These are phyloP conservation scores for Tulasnella sp. DNA, from an alignment of 768 basidiomycete genomes.

Conservation along the genomic window DNA sequence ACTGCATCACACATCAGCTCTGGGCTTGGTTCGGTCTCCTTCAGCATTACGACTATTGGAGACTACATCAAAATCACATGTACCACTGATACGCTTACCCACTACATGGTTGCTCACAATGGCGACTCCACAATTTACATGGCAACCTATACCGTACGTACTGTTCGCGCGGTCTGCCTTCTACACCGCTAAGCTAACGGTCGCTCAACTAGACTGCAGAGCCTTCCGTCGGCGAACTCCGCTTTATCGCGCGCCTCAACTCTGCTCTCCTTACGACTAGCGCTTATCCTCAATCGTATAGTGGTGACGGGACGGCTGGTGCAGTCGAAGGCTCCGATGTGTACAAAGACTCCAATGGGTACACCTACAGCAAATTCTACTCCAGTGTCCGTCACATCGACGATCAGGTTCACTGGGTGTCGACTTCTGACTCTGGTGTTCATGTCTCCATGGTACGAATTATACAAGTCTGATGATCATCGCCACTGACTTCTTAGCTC, in stretches of 20 bases:
- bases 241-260: conserved; percentile 36
- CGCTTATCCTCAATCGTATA: conserved; percentile 24
- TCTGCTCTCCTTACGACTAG: conserved; percentile 27
- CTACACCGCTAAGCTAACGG: background rate
- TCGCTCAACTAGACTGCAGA: conserved; percentile 18
- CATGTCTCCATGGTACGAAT: conserved; percentile 5
- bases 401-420: conserved; percentile 41
- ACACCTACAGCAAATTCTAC: conserved; percentile 36
- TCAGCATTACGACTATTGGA: background rate
- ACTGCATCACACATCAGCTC: background rate
- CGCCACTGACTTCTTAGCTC: too few species aligned
- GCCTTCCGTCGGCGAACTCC: conserved; percentile 33
- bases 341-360: conserved; percentile 30
- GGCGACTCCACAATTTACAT: conserved; percentile 37
- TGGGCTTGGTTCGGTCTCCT: background rate
- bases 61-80: conserved; percentile 1
- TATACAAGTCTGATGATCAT: too few species aligned
- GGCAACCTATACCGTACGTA: conserved; percentile 27
- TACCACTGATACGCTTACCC: conserved; percentile 22
- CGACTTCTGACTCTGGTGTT: conserved; percentile 35
- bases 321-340: conserved; percentile 42
- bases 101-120: conserved; percentile 37
- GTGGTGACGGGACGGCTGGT: conserved; percentile 28
- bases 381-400: conserved; percentile 33
- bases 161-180: background rate